phyloP scores from a whole-genome alignment of 2,329 filamentous ascomycete genomes.

The Dactylellina cionopaga region DNA sequence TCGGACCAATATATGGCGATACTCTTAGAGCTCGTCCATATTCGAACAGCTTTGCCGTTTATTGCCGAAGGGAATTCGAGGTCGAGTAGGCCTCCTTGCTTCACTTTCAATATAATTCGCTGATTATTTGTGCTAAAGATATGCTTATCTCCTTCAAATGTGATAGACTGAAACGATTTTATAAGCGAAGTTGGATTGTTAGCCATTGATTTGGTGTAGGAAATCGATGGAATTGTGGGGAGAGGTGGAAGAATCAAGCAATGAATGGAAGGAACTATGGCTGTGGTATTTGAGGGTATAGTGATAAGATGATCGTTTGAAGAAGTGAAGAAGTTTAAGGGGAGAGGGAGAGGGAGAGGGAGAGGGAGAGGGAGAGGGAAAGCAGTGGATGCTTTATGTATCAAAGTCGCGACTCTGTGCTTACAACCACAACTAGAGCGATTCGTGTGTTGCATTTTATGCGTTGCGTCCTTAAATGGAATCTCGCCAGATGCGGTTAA shows the following conservation, averaged over 20 bases:
- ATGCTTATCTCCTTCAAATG: conserved; percentile 2
- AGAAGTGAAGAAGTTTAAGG: neutral
- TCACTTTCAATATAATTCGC: neutral
- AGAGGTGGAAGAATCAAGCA: too few species aligned
- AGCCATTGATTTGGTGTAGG: too few species aligned
- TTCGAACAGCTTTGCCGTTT: conserved; percentile 2
- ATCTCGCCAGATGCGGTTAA: conserved; percentile 17
- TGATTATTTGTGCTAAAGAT: neutral
- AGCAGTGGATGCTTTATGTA: neutral
- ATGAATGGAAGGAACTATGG: neutral
- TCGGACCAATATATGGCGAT: conserved; percentile 33
- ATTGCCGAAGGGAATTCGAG: conserved; percentile 15
- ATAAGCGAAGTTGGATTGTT: neutral
- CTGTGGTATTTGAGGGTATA: neutral
- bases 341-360: neutral
- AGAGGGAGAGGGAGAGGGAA: neutral
- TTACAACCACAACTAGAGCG: too few species aligned
- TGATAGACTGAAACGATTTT: conserved; percentile 17
- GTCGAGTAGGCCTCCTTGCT: conserved; percentile 10
- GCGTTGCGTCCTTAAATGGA: conserved; percentile 36
- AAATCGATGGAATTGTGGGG: too few species aligned
- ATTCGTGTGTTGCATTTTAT: conserved; percentile 28
- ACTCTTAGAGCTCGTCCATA: conserved; percentile 23
- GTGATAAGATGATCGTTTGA: neutral
- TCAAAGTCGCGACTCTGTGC: too few species aligned